A percentile compares a stretch with the other conserved stretches of the same genome.
Conservation (phyloP, 371 early-diverging fungal species). For the Saksenaea oblongispora region DNA sequence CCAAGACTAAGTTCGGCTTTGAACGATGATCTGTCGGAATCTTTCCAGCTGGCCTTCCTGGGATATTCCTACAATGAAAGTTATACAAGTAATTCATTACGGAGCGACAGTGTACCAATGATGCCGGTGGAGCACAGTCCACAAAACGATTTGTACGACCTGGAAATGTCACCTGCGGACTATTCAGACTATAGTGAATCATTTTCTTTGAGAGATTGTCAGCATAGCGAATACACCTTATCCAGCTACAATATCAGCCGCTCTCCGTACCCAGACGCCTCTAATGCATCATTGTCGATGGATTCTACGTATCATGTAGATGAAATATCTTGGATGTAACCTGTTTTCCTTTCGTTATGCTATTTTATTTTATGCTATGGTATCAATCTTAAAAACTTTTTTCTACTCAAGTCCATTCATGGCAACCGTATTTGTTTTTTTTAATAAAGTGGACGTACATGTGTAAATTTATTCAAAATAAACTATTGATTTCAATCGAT, state of each 20-base stretch:
- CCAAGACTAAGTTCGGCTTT: slow-evolving; percentile 15
- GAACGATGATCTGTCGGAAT: neutral
- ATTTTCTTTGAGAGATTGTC: neutral
- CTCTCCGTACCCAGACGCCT: neutral
- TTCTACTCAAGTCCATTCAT: no score
- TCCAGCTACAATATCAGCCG: neutral
- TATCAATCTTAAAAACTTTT: neutral
- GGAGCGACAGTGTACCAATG: neutral
- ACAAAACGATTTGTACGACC: neutral
- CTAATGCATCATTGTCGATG: neutral
- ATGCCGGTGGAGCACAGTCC: neutral
- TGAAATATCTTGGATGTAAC: neutral
- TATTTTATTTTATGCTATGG: neutral
- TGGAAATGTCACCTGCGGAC: neutral
- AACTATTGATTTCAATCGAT: no score
- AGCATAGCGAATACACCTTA: neutral
- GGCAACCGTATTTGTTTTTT: no score
- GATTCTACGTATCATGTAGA: neutral
- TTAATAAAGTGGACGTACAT: no score
- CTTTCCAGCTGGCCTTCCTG: neutral
- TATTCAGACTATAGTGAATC: neutral
- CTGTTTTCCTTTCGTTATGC: neutral
- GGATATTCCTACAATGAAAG: neutral
- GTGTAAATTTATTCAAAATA: no score
- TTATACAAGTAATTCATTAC: neutral